Evolutionary conservation across 352 stramenopile species (phyloP).

Genomic region (Globisporangium solare): DNA sequence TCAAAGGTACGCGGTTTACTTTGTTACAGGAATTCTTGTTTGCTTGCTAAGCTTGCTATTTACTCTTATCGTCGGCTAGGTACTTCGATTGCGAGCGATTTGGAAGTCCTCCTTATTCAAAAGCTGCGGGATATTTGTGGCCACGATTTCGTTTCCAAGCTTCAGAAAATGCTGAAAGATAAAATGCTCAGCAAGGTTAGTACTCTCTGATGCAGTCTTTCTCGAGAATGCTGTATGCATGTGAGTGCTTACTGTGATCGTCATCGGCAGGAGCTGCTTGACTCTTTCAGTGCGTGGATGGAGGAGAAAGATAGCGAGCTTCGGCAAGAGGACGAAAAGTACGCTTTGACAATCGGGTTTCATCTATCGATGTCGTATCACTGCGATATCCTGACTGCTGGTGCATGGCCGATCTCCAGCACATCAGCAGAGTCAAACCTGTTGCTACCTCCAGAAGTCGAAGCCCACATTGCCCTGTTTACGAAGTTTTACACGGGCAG

Average conservation of each 20-base stretch:
- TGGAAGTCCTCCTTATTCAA: slow-evolving; percentile 76
- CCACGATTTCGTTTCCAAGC: slow-evolving; percentile 83
- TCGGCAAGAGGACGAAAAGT: slow-evolving; percentile 23
- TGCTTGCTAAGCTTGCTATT: too few species aligned
- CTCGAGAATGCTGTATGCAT: not conserved
- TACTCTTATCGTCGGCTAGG: slow-evolving; percentile 16
- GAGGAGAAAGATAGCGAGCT: slow-evolving; percentile 58
- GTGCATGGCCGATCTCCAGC: slow-evolving; percentile 79
- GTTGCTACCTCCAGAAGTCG: slow-evolving; percentile 47
- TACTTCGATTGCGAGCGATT: slow-evolving; percentile 65
- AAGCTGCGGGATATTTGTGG: slow-evolving; percentile 84
- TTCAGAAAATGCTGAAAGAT: slow-evolving; percentile 88
- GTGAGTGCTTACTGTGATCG: not conserved
- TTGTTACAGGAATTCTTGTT: not conserved
- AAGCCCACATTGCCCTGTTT: slow-evolving; percentile 66
- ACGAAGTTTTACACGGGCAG: slow-evolving; percentile 78
- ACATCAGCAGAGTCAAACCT: slow-evolving; percentile 43
- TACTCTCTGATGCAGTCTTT: not conserved
- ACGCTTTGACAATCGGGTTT: slow-evolving; percentile 43
- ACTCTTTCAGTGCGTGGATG: slow-evolving; percentile 66
- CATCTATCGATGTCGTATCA: slow-evolving; percentile 60
- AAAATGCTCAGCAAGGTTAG: slow-evolving; percentile 79
- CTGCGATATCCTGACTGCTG: slow-evolving; percentile 79
- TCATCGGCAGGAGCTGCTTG: slow-evolving; percentile 48
- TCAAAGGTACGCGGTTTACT: slow-evolving; percentile 51